These are phyloP conservation scores for Allomyces macrogynus DNA, from an alignment of 192 early-diverging fungal species.

Conservation along the genomic window DNA sequence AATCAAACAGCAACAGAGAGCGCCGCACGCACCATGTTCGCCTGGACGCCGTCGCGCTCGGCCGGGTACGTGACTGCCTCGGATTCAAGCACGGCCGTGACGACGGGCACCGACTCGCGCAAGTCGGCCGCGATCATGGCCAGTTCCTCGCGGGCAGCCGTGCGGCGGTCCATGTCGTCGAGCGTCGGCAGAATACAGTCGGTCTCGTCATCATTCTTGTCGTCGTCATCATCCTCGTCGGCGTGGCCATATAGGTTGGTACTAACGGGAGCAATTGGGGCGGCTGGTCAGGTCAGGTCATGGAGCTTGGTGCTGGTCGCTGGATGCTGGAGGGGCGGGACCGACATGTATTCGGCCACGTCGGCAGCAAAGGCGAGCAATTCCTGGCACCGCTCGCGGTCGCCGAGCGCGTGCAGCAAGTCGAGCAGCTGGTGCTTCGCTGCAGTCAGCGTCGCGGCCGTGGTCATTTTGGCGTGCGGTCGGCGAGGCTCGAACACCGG, in stretches of 20 bases:
- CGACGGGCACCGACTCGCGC: slow-evolving; percentile 21
- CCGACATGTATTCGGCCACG: no score
- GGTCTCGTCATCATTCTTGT: background rate
- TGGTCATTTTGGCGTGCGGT: no score
- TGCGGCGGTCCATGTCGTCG: slow-evolving; percentile 1
- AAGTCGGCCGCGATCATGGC: slow-evolving; percentile 30
- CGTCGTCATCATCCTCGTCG: slow-evolving; percentile 8
- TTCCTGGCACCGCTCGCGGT: no score
- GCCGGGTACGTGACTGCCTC: slow-evolving; percentile 20
- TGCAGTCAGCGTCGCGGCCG: no score
- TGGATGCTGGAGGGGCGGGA: no score
- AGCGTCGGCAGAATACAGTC: slow-evolving; percentile 5
- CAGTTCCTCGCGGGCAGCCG: slow-evolving; percentile 11
- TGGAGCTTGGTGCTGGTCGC: no score
- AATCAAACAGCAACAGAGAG: background rate
- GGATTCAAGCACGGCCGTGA: slow-evolving; percentile 29
- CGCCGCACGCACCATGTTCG: background rate
- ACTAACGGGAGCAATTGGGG: no score
- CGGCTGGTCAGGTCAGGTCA: no score
- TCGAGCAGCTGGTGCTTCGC: no score
- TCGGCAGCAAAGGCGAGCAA: no score
- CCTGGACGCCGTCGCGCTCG: slow-evolving; percentile 14
- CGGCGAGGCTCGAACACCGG: no score
- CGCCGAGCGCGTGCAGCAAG: no score
- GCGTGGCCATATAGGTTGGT: slow-evolving; percentile 12